These are phyloP conservation scores for Chrysoporthe puriensis DNA, from an alignment of 2,329 filamentous ascomycete genomes.

Conservation along the genomic window DNA sequence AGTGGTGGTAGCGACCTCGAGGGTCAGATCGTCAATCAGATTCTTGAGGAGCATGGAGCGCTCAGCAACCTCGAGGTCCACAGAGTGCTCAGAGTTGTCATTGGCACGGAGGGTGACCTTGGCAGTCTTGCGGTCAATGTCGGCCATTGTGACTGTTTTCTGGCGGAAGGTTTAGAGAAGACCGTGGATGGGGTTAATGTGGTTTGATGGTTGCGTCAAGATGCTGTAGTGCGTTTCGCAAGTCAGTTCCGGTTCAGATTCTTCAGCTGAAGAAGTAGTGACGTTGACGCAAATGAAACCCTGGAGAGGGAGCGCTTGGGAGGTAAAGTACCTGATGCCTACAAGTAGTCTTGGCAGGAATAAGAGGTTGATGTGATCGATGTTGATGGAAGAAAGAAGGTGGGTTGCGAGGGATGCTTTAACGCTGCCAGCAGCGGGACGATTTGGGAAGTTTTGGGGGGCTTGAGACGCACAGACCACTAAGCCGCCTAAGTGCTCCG, in stretches of 20 bases:
- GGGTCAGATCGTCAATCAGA: slow-evolving; percentile 92
- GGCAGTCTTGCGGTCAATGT: slow-evolving; percentile 31
- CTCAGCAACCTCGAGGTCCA: slow-evolving; percentile 82
- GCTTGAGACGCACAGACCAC: background rate
- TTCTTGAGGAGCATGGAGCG: slow-evolving; percentile 97
- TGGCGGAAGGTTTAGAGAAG: slow-evolving; percentile 6
- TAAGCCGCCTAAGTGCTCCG: background rate
- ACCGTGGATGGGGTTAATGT: background rate
- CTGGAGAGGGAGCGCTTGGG: background rate
- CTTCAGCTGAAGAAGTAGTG: background rate
- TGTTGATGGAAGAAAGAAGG: background rate
- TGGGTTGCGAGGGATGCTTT: background rate
- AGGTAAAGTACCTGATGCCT: slow-evolving; percentile 1
- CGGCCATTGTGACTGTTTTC: slow-evolving; percentile 36
- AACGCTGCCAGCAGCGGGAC: background rate
- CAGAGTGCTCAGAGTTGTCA: slow-evolving; percentile 51
- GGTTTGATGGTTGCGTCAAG: slow-evolving; percentile 16
- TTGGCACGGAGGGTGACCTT: slow-evolving; percentile 56
- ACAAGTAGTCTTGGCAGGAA: background rate
- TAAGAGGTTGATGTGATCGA: background rate
- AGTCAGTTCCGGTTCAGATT: background rate
- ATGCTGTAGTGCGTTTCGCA: slow-evolving; percentile 8
- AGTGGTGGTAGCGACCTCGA: slow-evolving; percentile 58
- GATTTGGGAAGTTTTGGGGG: background rate
- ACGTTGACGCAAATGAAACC: background rate